Evolutionary conservation across 2,329 filamentous ascomycete genomes (phyloP).

Genomic region (Monosporascus sp.): DNA sequence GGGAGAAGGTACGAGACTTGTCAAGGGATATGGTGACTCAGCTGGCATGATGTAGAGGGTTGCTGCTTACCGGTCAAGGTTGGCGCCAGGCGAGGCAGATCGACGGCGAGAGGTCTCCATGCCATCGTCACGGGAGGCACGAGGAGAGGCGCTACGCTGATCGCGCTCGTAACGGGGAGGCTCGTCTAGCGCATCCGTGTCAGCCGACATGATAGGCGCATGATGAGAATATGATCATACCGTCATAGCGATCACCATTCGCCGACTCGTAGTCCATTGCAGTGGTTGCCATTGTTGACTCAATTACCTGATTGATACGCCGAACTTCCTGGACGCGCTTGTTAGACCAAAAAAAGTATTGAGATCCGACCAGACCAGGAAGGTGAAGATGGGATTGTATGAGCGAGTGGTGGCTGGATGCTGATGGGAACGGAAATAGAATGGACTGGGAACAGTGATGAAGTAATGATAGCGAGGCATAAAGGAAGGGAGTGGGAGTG

Average conservation of each 20-base stretch:
- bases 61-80: conserved; percentile 44
- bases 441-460: no score
- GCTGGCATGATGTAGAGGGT: background rate
- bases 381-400: background rate
- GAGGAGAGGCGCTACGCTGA: conserved; percentile 61
- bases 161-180: conserved; percentile 61
- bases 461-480: no score
- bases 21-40: background rate
- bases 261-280: conserved; percentile 68
- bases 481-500: no score
- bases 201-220: conserved; percentile 6
- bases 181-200: conserved; percentile 44
- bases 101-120: conserved; percentile 52
- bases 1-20: background rate
- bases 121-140: conserved; percentile 55
- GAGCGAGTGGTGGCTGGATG: background rate
- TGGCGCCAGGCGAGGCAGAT: conserved; percentile 55
- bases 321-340: background rate
- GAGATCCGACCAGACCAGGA: background rate
- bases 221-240: conserved; percentile 34
- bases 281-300: conserved; percentile 51
- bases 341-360: background rate
- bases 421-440: background rate
- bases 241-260: conserved; percentile 62
- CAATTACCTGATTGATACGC: conserved; percentile 4